Evolutionary conservation across 176 grass and related monocot species (phyloP).

Genomic region (Rhynchospora breviuscula): DNA sequence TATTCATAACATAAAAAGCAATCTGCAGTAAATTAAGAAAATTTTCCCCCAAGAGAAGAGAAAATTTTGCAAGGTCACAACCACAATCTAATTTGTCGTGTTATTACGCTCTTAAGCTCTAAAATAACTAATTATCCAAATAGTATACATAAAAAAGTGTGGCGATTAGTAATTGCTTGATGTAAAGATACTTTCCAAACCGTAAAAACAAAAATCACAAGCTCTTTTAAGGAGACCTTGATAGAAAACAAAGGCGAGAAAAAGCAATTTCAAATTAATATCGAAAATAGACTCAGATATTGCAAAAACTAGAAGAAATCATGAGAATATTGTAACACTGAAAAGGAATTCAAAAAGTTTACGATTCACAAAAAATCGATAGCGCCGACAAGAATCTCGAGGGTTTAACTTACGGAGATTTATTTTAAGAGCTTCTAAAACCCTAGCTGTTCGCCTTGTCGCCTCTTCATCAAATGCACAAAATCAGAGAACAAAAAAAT

Average conservation of each 20-base stretch:
- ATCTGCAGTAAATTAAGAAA: neutral
- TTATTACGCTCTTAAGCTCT: neutral
- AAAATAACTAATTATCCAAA: neutral
- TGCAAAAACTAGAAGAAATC: too few species aligned
- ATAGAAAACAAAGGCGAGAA: neutral
- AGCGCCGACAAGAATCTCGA: conserved; percentile 14
- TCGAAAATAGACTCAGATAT: neutral
- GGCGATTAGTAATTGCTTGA: neutral
- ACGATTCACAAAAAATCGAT: neutral
- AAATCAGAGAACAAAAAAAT: neutral
- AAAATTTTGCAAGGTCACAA: neutral
- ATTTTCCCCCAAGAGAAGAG: neutral
- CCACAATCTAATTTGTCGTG: neutral
- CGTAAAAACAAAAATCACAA: neutral
- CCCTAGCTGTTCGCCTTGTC: neutral
- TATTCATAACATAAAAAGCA: neutral
- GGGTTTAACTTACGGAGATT: neutral
- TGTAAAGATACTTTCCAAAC: neutral
- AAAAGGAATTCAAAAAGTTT: neutral
- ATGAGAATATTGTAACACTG: too few species aligned
- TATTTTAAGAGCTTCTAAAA: neutral
- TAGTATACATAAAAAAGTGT: neutral
- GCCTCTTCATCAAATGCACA: neutral
- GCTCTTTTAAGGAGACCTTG: neutral
- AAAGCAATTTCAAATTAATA: neutral